Base-by-base conservation (phyloP, 768 basidiomycete species). In the Serendipita sp. region DNA sequence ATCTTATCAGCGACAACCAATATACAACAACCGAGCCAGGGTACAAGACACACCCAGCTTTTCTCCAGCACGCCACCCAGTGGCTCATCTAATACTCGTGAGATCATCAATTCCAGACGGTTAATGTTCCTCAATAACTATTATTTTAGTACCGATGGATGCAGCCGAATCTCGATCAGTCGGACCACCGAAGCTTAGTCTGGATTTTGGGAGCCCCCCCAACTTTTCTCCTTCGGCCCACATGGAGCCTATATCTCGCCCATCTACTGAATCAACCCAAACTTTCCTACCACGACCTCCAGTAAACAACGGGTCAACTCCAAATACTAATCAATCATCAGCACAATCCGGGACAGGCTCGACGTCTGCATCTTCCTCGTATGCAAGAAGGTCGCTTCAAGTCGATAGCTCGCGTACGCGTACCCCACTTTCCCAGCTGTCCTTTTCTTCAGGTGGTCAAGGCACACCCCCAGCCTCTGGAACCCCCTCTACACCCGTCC, bases 401-500 rank as follows among this genome's bases (percentile, higher is more conserved):
- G 54, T 74, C 30, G 54, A 63, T 32, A 62, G 47, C 13, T 15
- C 73, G 63, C 71, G 70, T 16, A 63, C 58, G 34, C 69, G 71
- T 30, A 68, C 71, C 28, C 72, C 71, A 32, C 69, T 69, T 28
- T 34, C 54, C 23, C 16, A 65, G 68, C 36, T 74, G 68, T n/a
- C 66, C 70, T 36, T 67, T 16, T 68, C 64, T 41, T 32, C 3
- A 15, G 36, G 34, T n/a, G 38, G 34, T 41, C 30, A 38, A 23
- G 16, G 35, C 5, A 47, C 45, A 30, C 30, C 30, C n/a, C 44
- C n/a, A 28, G 64, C 18, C 38, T 18, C 65, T 68, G 66, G 28
- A 63, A 70, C 72, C 64, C 78, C 73, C 65, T 72, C 73, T 64
- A 76, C 76, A 23, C 74, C 75, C 63, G 72, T 71, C 28, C 44